phyloP scores from a whole-genome alignment of 148 eudicot species.

The Arbutus unedo region DNA sequence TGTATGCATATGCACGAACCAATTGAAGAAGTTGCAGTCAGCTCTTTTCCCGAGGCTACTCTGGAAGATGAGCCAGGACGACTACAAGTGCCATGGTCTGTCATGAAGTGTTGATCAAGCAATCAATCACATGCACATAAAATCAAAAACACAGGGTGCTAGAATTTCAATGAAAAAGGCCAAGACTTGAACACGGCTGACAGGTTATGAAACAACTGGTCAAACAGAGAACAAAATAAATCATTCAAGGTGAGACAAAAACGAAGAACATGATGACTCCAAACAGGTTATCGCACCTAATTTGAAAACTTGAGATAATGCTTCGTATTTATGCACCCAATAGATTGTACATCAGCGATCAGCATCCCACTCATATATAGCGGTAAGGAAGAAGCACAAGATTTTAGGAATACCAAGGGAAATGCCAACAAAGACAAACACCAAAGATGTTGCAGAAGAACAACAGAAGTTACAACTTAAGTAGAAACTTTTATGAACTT shows the following conservation, averaged over 20 bases:
- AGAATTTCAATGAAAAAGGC: neutral
- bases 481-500: neutral
- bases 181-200: neutral
- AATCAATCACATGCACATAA: slow-evolving; percentile 12
- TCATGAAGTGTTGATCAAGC: slow-evolving; percentile 16
- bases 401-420: neutral
- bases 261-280: neutral
- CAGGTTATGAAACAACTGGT: neutral
- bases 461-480: neutral
- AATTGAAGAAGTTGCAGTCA: slow-evolving; percentile 34
- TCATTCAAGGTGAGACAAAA: neutral
- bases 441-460: slow-evolving; percentile 7
- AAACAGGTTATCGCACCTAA: neutral
- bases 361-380: neutral
- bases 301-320: neutral
- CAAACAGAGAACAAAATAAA: neutral
- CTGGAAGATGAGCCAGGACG: slow-evolving; percentile 65
- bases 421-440: neutral
- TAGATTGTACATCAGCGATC: neutral
- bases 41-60: slow-evolving; percentile 33
- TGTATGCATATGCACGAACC: slow-evolving; percentile 34
- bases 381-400: neutral
- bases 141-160: neutral
- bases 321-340: neutral
- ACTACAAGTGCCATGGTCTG: slow-evolving; percentile 46